Evolutionary conservation across 2,329 filamentous ascomycete species (phyloP).

Genomic region (Fonsecaea monophora): DNA sequence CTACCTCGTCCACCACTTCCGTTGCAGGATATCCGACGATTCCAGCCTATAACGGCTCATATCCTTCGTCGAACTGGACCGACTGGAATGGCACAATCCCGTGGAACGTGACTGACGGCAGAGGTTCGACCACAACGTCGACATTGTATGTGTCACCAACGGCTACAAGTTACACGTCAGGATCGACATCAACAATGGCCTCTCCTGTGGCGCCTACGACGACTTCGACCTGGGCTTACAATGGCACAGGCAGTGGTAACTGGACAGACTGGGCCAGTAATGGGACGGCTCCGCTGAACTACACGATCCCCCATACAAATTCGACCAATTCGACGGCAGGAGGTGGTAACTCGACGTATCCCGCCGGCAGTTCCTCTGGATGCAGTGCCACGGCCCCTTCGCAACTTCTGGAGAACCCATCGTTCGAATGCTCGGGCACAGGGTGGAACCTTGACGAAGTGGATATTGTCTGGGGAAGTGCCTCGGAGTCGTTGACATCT

Average conservation of each 20-base stretch:
- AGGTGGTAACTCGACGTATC: conserved; percentile 6
- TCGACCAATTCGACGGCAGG: conserved; percentile 4
- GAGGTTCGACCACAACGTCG: conserved; percentile 9
- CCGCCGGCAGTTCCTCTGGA: conserved; percentile 4
- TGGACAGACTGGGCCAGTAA: conserved; percentile 2
- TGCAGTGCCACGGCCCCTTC: conserved; percentile 18
- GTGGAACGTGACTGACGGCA: background rate
- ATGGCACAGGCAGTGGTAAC: background rate
- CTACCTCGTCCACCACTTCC: background rate
- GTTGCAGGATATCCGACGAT: conserved; percentile 1
- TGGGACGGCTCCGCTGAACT: background rate
- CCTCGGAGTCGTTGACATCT: background rate
- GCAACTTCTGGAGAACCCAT: conserved; percentile 20
- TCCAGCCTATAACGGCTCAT: conserved; percentile 3
- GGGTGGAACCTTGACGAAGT: conserved; percentile 20
- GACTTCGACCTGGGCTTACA: conserved; percentile 4
- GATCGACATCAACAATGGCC: background rate
- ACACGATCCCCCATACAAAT: conserved; percentile 2
- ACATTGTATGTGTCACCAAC: conserved; percentile 9
- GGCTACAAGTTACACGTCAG: conserved; percentile 5
- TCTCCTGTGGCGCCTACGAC: background rate
- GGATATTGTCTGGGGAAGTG: conserved; percentile 25
- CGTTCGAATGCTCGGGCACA: conserved; percentile 18
- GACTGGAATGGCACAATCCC: conserved; percentile 4
- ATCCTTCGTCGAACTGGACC: conserved; percentile 8